Evolutionary conservation across 805 yeast genomes (phyloP), one percentile per base, ranked within the genome.

Genomic region (Yamadazyma kitorensis): DNA sequence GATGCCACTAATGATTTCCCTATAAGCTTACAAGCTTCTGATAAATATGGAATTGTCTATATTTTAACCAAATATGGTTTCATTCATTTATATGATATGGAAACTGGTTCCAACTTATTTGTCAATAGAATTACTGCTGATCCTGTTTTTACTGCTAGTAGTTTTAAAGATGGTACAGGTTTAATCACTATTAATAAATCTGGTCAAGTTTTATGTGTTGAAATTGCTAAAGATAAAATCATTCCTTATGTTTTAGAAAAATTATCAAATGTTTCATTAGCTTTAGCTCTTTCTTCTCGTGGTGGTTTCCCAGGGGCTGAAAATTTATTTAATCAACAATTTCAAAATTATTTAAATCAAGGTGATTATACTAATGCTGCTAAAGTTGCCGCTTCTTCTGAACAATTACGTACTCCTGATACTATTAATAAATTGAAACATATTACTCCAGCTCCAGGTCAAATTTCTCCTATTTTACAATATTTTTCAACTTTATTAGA

Each of bases 251-350:
- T 93, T 32, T 72, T 93, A 57, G 80, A 82, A 52, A 87, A 86
- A 57, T 73, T 93, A 43, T 80, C 91, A 34, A 91, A 93, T 55
- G 87, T 91, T 20, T 74, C 82, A 15, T 71, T 93, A 51, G 98
- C 97, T 3, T 70, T 93, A 41, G 72, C 87, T 8, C 76, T 93
- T 45, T 94, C 98, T 17, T 78, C 96, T 3, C 84, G 98, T 61
- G 97, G 96, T 54, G 96, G 96, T 2, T 77, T 93, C 53, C 93
- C 96, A 27, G 99, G 99, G 47, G 98, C 98, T 31, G 99, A 93
- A 59, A 81, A 80, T 52, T 72, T 93, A 44, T 89, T 93, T 63
- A 67, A 74, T 40, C 95, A 88, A 64, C 98, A 91, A 64, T 93
- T 93, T 67, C 94, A 88, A 54, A 80, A 80, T 57, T 74, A 82